Conservation (phyloP, 129 eudicot genomes). For the Artemisia argyi region DNA sequence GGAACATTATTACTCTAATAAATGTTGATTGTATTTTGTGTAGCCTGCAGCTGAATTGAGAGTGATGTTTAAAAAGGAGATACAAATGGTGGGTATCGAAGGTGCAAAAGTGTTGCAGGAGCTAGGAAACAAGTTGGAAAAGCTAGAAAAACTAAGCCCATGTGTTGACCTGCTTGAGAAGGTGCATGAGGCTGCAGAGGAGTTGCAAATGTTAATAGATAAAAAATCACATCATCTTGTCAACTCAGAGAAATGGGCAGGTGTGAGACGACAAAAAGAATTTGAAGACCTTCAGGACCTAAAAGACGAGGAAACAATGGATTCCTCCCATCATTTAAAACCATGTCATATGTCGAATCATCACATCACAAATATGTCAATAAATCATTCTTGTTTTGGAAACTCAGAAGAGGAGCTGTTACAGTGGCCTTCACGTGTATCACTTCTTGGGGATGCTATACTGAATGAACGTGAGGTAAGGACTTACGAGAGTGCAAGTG, state of each 20-base stretch:
- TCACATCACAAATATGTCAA: conserved; percentile 33
- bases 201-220: conserved; percentile 70
- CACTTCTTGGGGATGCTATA: conserved; percentile 49
- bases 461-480: conserved; percentile 64
- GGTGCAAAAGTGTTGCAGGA: conserved; percentile 73
- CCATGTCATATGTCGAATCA: conserved; percentile 2
- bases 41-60: conserved; percentile 76
- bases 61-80: conserved; percentile 52
- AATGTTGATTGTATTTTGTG: no score
- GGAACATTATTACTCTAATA: no score
- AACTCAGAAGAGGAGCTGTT: conserved; percentile 34
- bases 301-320: conserved; percentile 47
- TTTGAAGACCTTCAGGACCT: conserved; percentile 58
- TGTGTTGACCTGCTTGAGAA: conserved; percentile 46
- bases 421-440: conserved; percentile 81
- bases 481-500: conserved; percentile 77
- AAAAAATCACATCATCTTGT: conserved; percentile 74
- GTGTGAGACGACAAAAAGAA: conserved; percentile 51
- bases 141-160: conserved; percentile 67
- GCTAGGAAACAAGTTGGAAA: conserved; percentile 78
- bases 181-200: conserved; percentile 89
- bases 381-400: conserved; percentile 11
- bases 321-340: conserved; percentile 36
- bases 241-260: conserved; percentile 61
- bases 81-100: conserved; percentile 68